phyloP scores from a whole-genome alignment of 2,329 filamentous ascomycete genomes.

The Claviceps citrina region DNA sequence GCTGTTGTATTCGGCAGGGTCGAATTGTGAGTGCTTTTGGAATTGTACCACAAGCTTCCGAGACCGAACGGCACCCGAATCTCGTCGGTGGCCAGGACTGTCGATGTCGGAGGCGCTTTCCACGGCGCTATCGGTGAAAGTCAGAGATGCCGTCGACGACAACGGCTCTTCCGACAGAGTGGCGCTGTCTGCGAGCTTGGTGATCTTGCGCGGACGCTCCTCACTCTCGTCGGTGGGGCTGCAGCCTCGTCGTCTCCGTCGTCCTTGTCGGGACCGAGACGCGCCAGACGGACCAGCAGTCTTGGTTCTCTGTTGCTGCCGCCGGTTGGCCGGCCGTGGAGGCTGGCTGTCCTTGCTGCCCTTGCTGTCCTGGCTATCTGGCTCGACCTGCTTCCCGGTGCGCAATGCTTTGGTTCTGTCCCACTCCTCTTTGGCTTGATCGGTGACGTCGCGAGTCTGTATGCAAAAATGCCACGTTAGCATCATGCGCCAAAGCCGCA shows the following conservation, averaged over 20 bases:
- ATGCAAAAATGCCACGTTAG: slow-evolving; percentile 10
- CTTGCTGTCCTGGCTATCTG: slow-evolving; percentile 5
- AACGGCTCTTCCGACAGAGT: slow-evolving; percentile 17
- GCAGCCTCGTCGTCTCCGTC: background rate
- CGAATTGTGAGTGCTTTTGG: slow-evolving; percentile 16
- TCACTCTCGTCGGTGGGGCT: slow-evolving; percentile 8
- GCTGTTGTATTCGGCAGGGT: slow-evolving; percentile 22
- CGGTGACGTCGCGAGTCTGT: slow-evolving; percentile 18
- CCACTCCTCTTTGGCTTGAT: slow-evolving; percentile 20
- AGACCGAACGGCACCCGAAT: background rate
- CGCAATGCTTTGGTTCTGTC: slow-evolving; percentile 11
- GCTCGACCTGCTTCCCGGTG: background rate
- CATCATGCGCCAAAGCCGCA: slow-evolving; percentile 1
- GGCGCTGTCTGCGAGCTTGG: slow-evolving; percentile 9
- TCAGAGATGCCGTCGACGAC: slow-evolving; percentile 16
- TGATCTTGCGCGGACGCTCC: slow-evolving; percentile 11
- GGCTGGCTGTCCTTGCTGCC: slow-evolving; percentile 12
- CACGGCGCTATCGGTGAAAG: slow-evolving; percentile 11
- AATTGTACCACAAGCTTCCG: slow-evolving; percentile 17
- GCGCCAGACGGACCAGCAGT: background rate
- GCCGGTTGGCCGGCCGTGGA: slow-evolving; percentile 16
- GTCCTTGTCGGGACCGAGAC: background rate
- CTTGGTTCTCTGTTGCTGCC: slow-evolving; percentile 8
- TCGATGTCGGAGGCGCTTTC: slow-evolving; percentile 8
- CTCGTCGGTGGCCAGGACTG: background rate